These are phyloP conservation scores for Suillus alpinus DNA, from an alignment of 768 basidiomycete genomes.

Conservation along the genomic window DNA sequence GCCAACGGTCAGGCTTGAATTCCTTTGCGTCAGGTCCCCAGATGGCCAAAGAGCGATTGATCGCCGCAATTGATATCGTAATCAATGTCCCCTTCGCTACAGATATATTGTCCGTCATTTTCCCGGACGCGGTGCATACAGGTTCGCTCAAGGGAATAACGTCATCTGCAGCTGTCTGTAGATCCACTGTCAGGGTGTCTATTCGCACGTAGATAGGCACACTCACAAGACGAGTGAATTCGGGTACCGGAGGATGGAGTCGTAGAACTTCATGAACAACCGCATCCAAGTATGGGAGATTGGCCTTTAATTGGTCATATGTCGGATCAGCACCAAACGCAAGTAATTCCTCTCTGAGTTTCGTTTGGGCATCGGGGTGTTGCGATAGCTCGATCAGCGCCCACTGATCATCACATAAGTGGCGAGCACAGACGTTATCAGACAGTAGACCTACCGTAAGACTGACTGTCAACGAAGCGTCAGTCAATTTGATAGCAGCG, in stretches of 20 bases:
- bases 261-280: constrained; percentile 39
- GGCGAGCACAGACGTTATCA: neutral
- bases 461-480: neutral
- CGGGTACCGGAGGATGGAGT: constrained; percentile 23
- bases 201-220: neutral
- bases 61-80: constrained; percentile 34
- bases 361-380: constrained; percentile 27
- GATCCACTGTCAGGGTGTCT: neutral
- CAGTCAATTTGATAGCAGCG: too few species aligned
- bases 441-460: constrained; percentile 5
- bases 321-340: constrained; percentile 31
- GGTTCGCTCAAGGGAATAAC: constrained; percentile 36
- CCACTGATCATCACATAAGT: constrained; percentile 26
- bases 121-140: constrained; percentile 24
- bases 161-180: constrained; percentile 37
- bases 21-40: constrained; percentile 50
- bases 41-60: constrained; percentile 38
- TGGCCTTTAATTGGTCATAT: constrained; percentile 37
- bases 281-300: constrained; percentile 41
- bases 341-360: too few species aligned
- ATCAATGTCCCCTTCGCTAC: constrained; percentile 40
- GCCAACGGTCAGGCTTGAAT: too few species aligned
- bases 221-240: constrained; percentile 31
- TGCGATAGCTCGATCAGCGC: constrained; percentile 28
- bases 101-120: constrained; percentile 27